Evolutionary conservation across 176 grass and related monocot species (phyloP).

Genomic region (Elymus sibiricus): DNA sequence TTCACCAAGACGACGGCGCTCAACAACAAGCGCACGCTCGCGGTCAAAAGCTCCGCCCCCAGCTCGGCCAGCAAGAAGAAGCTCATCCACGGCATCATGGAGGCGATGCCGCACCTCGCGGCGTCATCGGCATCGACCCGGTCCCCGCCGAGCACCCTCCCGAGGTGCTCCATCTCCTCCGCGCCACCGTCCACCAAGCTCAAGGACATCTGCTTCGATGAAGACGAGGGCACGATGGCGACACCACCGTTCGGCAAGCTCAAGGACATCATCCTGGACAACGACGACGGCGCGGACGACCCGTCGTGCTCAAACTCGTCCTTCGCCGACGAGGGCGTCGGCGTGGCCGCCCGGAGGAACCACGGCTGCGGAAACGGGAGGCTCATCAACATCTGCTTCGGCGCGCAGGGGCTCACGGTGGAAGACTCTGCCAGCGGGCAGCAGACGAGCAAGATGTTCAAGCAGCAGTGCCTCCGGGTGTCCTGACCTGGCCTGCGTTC

Average conservation of each 20-base stretch:
- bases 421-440: conserved; percentile 58
- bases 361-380: conserved; percentile 46
- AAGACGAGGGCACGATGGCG: conserved; percentile 28
- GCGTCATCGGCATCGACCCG: background rate
- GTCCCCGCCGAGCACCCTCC: conserved; percentile 9
- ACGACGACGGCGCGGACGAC: conserved; percentile 16
- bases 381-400: conserved; percentile 91
- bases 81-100: conserved; percentile 76
- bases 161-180: conserved; percentile 30
- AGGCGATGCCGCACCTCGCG: conserved; percentile 75
- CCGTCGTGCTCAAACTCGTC: conserved; percentile 74
- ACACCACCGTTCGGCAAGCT: conserved; percentile 39
- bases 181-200: conserved; percentile 37
- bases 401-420: conserved; percentile 63
- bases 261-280: conserved; percentile 56
- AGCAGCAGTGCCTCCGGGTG: conserved; percentile 44
- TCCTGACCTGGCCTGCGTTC: conserved; percentile 24
- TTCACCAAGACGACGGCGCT: conserved; percentile 59
- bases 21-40: conserved; percentile 67
- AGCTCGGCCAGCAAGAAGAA: conserved; percentile 73
- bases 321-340: conserved; percentile 28
- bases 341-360: conserved; percentile 20
- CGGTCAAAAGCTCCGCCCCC: conserved; percentile 50
- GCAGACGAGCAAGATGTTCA: conserved; percentile 52
- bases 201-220: conserved; percentile 56